phyloP scores from a whole-genome alignment of 495 filamentous ascomycete species.

The Penicillium fimorum region DNA sequence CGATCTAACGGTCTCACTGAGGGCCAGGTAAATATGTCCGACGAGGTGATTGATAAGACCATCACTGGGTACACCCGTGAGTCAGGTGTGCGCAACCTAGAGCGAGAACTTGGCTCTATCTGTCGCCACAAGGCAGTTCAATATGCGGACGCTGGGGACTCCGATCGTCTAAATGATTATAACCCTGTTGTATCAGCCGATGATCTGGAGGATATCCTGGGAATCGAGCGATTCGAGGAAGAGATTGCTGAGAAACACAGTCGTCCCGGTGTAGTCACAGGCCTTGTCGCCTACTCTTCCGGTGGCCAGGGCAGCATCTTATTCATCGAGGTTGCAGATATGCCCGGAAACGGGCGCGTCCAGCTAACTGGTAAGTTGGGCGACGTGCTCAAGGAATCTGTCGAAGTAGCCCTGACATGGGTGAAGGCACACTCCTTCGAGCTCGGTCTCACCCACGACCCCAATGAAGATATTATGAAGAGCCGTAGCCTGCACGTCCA shows the following conservation, averaged over 20 bases:
- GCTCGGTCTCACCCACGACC: slow-evolving; percentile 76
- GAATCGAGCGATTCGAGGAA: slow-evolving; percentile 91
- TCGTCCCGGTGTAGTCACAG: slow-evolving; percentile 92
- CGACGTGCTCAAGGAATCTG: slow-evolving; percentile 94
- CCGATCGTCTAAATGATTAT: slow-evolving; percentile 66
- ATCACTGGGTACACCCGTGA: slow-evolving; percentile 96
- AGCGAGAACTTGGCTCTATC: slow-evolving; percentile 92
- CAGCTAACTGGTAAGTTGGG: slow-evolving; percentile 99
- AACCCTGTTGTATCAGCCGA: slow-evolving; percentile 68
- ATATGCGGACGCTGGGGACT: slow-evolving; percentile 84
- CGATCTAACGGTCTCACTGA: slow-evolving; percentile 71
- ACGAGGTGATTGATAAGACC: slow-evolving; percentile 88
- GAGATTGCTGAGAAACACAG: slow-evolving; percentile 88
- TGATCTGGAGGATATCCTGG: slow-evolving; percentile 87
- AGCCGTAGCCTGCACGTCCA: slow-evolving; percentile 93
- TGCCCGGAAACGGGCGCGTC: slow-evolving; percentile 89
- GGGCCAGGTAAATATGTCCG: slow-evolving; percentile 69
- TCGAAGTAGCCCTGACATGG: slow-evolving; percentile 94
- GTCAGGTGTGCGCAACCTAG: slow-evolving; percentile 94
- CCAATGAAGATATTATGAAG: slow-evolving; percentile 93
- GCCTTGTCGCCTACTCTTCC: slow-evolving; percentile 91
- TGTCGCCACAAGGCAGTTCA: slow-evolving; percentile 95
- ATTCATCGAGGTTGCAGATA: slow-evolving; percentile 97
- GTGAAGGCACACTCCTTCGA: slow-evolving; percentile 95
- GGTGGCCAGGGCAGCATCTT: slow-evolving; percentile 94